phyloP scores from a whole-genome alignment of 2,329 filamentous ascomycete species.

The Aspergillus aculeatinus region DNA sequence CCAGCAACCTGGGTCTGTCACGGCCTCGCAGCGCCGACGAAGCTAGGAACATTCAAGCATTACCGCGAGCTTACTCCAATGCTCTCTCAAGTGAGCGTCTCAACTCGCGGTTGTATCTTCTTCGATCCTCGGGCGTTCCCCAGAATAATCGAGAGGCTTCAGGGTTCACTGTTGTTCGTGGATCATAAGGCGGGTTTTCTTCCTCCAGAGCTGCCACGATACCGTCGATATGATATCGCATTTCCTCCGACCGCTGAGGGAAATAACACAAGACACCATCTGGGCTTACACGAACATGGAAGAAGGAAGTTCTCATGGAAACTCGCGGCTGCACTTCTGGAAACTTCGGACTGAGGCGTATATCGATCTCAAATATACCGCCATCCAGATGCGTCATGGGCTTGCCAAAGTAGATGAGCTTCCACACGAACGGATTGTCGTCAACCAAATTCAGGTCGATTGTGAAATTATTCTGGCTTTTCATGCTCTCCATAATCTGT shows the following conservation, averaged over 20 bases:
- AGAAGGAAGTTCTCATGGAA: constrained; percentile 75
- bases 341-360: constrained; percentile 79
- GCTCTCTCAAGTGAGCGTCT: constrained; percentile 67
- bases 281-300: constrained; percentile 80
- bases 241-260: constrained; percentile 69
- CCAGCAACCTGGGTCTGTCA: constrained; percentile 6
- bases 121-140: constrained; percentile 76
- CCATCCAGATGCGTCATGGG: constrained; percentile 94
- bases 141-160: constrained; percentile 86
- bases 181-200: constrained; percentile 83
- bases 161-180: constrained; percentile 79
- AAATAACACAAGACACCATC: constrained; percentile 84
- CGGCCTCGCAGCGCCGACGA: neutral
- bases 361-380: constrained; percentile 77
- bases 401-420: constrained; percentile 81
- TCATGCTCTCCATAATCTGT: constrained; percentile 75
- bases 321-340: constrained; percentile 86
- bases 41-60: neutral
- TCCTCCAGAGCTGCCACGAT: constrained; percentile 84
- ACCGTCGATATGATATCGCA: constrained; percentile 78
- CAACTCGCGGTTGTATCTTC: constrained; percentile 77
- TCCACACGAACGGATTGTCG: constrained; percentile 86
- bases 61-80: constrained; percentile 28
- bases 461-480: constrained; percentile 65
- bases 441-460: constrained; percentile 75